Percentiles rank a stretch among this genome's conserved stretches.
Evolutionary conservation across 495 filamentous ascomycete genomes (phyloP).

Genomic region (Chlorociboria aeruginascens): DNA sequence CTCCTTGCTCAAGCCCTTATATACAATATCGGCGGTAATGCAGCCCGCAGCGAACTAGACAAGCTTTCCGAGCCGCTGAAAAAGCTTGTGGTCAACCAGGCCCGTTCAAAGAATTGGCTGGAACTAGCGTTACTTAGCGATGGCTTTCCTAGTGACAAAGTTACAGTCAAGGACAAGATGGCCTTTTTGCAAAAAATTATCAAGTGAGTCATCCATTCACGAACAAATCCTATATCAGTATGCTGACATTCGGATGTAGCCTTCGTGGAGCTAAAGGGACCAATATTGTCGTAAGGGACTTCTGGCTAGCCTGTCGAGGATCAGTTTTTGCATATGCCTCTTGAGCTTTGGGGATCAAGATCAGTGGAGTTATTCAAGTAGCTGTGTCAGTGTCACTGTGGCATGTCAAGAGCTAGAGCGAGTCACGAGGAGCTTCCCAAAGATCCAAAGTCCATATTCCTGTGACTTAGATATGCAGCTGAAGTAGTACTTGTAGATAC

Average conservation of each 20-base stretch:
- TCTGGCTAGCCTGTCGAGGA: constrained; percentile 61
- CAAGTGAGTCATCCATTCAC: constrained; percentile 25
- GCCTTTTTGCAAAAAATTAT: constrained; percentile 48
- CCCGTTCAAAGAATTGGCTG: constrained; percentile 49
- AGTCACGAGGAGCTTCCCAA: too few relatives aligned
- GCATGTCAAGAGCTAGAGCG: too few relatives aligned
- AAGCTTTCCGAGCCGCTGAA: constrained; percentile 66
- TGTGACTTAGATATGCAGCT: too few relatives aligned
- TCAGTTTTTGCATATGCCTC: constrained; percentile 50
- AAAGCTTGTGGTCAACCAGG: constrained; percentile 55
- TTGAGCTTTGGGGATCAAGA: background rate
- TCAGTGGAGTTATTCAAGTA: too few relatives aligned
- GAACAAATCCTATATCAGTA: background rate
- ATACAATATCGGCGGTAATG: constrained; percentile 61
- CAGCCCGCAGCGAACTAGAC: constrained; percentile 66
- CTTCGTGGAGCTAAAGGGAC: constrained; percentile 48
- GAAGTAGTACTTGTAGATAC: too few relatives aligned
- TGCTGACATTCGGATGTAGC: constrained; percentile 21
- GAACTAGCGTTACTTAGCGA: constrained; percentile 38
- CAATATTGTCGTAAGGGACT: constrained; percentile 47
- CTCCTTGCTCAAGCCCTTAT: constrained; percentile 46
- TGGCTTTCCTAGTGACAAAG: constrained; percentile 48
- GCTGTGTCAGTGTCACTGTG: too few relatives aligned
- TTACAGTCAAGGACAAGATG: constrained; percentile 47
- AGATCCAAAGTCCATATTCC: too few relatives aligned